Conservation (phyloP, 2,329 filamentous ascomycete genomes). For the Pseudocercospora vitis region DNA sequence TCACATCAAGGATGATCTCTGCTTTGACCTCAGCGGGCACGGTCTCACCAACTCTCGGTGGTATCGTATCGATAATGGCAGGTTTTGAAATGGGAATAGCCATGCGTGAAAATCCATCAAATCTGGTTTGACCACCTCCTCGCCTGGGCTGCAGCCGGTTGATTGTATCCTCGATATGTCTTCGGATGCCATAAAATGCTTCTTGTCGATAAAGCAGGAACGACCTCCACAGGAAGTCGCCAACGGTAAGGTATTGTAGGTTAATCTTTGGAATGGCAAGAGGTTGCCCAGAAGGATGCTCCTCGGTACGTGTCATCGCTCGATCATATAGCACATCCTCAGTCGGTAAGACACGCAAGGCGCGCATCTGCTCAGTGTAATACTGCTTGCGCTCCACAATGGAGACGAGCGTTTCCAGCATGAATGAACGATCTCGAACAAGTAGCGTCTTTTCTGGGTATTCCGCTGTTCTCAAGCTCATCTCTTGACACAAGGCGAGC, state of each 20-base stretch:
- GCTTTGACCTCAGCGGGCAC: slow-evolving; percentile 74
- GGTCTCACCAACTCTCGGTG: slow-evolving; percentile 77
- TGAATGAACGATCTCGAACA: slow-evolving; percentile 61
- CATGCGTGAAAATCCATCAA: slow-evolving; percentile 88
- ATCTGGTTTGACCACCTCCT: slow-evolving; percentile 64
- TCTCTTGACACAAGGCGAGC: slow-evolving; percentile 62
- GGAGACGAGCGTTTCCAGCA: slow-evolving; percentile 70
- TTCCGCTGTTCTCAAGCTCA: slow-evolving; percentile 71
- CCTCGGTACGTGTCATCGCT: slow-evolving; percentile 75
- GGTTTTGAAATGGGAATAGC: slow-evolving; percentile 82
- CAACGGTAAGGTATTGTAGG: slow-evolving; percentile 89
- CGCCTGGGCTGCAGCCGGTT: slow-evolving; percentile 72
- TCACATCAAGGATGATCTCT: slow-evolving; percentile 82
- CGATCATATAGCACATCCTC: slow-evolving; percentile 78
- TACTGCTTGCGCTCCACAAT: slow-evolving; percentile 74
- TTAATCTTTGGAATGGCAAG: slow-evolving; percentile 93
- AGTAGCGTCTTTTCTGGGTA: slow-evolving; percentile 74
- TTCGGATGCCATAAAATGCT: slow-evolving; percentile 88
- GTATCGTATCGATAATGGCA: slow-evolving; percentile 81
- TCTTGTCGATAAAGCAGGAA: slow-evolving; percentile 87
- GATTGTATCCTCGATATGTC: slow-evolving; percentile 81
- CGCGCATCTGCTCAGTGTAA: slow-evolving; percentile 75
- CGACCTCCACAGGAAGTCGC: slow-evolving; percentile 95
- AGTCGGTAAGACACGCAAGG: slow-evolving; percentile 77
- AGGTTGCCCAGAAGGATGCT: slow-evolving; percentile 82